phyloP scores from a whole-genome alignment of 75 land plant species.

The Gnetum montanum region DNA sequence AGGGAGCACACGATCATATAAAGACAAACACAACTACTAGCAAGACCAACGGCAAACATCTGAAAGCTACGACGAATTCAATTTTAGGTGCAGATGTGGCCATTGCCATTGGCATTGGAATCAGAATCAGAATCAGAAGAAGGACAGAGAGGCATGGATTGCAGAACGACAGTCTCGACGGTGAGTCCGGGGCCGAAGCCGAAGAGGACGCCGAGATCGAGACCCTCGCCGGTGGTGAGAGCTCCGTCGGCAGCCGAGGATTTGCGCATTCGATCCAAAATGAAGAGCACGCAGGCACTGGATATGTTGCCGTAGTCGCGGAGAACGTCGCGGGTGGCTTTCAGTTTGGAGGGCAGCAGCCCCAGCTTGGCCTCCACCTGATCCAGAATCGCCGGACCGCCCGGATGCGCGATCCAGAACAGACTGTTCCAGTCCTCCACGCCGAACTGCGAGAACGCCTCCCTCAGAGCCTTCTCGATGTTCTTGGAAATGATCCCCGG shows the following conservation, averaged over 20 bases:
- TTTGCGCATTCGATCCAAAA: slow-evolving; percentile 24
- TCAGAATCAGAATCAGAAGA: no score
- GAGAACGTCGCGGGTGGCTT: slow-evolving; percentile 25
- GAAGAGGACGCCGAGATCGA: no score
- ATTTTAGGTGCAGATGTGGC: no score
- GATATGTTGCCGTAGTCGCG: no score
- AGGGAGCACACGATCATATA: no score
- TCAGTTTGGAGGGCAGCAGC: slow-evolving; percentile 20
- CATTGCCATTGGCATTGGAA: no score
- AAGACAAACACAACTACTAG: no score
- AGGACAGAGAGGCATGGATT: no score
- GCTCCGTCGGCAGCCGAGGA: slow-evolving; percentile 6
- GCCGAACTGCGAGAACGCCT: slow-evolving; percentile 24
- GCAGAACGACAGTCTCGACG: slow-evolving; percentile 30
- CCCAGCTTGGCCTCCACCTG: slow-evolving; percentile 15
- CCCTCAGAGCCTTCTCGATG: slow-evolving; percentile 9
- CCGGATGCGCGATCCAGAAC: no score
- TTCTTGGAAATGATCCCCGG: slow-evolving; percentile 25
- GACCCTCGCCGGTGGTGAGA: slow-evolving; percentile 30
- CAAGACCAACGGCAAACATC: no score
- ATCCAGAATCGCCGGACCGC: no score
- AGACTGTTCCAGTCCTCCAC: slow-evolving; percentile 23
- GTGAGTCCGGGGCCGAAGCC: slow-evolving; percentile 44
- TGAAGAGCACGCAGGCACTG: slow-evolving; percentile 23
- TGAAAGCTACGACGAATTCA: no score